A percentile compares a stretch with the other conserved stretches of the same genome.
Conservation (phyloP, 768 basidiomycete genomes). For the Termitomyces sp. region DNA sequence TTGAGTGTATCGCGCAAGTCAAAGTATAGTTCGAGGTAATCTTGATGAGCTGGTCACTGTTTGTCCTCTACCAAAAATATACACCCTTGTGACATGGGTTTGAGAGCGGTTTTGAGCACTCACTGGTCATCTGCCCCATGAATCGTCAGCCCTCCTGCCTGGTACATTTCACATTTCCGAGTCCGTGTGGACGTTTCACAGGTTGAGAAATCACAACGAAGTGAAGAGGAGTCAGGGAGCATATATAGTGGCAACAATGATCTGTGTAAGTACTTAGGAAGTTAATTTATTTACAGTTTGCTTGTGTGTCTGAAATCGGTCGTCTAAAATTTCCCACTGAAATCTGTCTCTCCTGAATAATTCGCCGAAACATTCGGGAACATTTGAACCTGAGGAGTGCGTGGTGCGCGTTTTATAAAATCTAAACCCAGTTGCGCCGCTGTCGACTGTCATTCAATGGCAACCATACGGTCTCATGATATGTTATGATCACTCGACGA, state of each 20-base stretch:
- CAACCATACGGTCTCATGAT: too few relatives aligned
- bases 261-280: not conserved
- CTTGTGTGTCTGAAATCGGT: not conserved
- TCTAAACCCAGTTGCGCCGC: not conserved
- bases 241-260: not conserved
- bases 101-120: not conserved
- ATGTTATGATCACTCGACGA: too few relatives aligned
- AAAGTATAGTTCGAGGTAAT: not conserved
- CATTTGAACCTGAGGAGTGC: not conserved
- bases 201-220: not conserved
- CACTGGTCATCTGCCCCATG: not conserved
- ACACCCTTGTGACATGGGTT: not conserved
- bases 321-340: not conserved
- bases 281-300: not conserved
- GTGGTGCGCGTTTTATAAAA: too few relatives aligned
- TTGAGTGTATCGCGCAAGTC: not conserved
- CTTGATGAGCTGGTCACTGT: not conserved
- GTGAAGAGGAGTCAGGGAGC: not conserved
- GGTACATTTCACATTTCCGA: not conserved
- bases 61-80: not conserved
- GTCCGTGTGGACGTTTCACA: not conserved
- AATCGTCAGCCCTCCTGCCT: not conserved
- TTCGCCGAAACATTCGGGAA: not conserved
- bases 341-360: not conserved
- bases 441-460: too few relatives aligned